Conservation (phyloP, 2,329 filamentous ascomycete genomes). For the Sarocladium oryzae region DNA sequence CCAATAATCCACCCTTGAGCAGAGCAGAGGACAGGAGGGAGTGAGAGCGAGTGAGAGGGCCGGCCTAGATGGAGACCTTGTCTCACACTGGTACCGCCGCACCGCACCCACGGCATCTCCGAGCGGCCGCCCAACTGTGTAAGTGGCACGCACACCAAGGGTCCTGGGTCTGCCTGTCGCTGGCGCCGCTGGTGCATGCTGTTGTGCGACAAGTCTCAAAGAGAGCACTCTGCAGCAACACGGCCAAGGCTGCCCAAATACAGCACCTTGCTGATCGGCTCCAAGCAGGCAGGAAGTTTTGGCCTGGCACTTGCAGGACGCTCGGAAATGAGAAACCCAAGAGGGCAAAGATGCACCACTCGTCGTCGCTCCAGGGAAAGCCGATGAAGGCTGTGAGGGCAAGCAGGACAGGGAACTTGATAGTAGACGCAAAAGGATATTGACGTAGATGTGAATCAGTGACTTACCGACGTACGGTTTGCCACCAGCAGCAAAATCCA, state of each 20-base stretch:
- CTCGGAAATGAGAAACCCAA: slow-evolving; percentile 7
- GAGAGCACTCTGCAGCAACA: background rate
- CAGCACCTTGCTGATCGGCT: background rate
- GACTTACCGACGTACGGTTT: slow-evolving; percentile 55
- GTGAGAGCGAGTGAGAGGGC: background rate
- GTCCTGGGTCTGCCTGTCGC: too few relatives aligned
- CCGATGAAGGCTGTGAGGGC: slow-evolving; percentile 20
- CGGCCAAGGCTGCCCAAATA: background rate
- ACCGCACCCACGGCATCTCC: slow-evolving; percentile 8
- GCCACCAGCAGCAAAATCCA: slow-evolving; percentile 38
- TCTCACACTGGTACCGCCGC: slow-evolving; percentile 3
- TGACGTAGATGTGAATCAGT: too few relatives aligned
- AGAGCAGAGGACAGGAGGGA: background rate
- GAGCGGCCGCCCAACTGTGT: background rate
- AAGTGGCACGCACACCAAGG: background rate
- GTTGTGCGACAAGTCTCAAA: background rate
- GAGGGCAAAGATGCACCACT: slow-evolving; percentile 8
- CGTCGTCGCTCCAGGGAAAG: background rate
- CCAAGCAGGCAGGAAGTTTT: background rate
- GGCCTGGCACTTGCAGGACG: background rate
- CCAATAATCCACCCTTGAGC: background rate
- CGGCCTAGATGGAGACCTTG: background rate
- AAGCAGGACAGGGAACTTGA: slow-evolving; percentile 17
- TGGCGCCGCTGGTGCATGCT: background rate
- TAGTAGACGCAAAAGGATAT: slow-evolving; percentile 11